Evolutionary conservation across 1,284 basidiomycete genomes (phyloP).

Genomic region (Apiotrichum siamense): DNA sequence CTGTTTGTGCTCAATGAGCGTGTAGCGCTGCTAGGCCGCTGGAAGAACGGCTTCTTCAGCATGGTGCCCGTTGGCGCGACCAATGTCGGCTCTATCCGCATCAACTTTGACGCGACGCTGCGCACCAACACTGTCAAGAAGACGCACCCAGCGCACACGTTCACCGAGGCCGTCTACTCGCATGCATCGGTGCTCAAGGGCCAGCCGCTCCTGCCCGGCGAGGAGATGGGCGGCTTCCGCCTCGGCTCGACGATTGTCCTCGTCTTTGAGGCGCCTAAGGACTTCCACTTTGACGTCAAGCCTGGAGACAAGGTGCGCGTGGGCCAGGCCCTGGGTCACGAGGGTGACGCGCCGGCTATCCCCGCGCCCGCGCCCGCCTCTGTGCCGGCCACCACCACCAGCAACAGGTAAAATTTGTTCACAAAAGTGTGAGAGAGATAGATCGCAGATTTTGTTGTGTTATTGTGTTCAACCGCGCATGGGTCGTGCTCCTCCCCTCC

Average conservation of each 20-base stretch:
- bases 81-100: conserved; percentile 92
- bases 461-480: too few species aligned
- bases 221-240: conserved; percentile 97
- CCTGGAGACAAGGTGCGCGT: conserved; percentile 83
- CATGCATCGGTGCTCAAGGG: conserved; percentile 78
- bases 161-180: conserved; percentile 83
- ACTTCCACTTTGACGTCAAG: conserved; percentile 74
- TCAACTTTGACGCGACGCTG: conserved; percentile 90
- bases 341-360: not conserved
- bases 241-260: conserved; percentile 94
- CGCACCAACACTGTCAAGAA: conserved; percentile 73
- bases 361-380: not conserved
- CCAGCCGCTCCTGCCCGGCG: conserved; percentile 77
- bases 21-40: conserved; percentile 89
- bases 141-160: conserved; percentile 74
- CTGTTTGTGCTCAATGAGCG: conserved; percentile 96
- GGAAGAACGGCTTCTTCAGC: conserved; percentile 92
- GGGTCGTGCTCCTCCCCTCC: too few species aligned
- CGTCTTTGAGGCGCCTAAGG: conserved; percentile 87
- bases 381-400: not conserved
- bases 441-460: too few species aligned
- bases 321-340: conserved; percentile 57
- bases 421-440: too few species aligned
- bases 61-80: conserved; percentile 98
- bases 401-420: not conserved